A percentile compares a stretch with the other conserved stretches of the same genome.
Conservation (phyloP, 441 rosid species). For the Melastoma candidum region DNA sequence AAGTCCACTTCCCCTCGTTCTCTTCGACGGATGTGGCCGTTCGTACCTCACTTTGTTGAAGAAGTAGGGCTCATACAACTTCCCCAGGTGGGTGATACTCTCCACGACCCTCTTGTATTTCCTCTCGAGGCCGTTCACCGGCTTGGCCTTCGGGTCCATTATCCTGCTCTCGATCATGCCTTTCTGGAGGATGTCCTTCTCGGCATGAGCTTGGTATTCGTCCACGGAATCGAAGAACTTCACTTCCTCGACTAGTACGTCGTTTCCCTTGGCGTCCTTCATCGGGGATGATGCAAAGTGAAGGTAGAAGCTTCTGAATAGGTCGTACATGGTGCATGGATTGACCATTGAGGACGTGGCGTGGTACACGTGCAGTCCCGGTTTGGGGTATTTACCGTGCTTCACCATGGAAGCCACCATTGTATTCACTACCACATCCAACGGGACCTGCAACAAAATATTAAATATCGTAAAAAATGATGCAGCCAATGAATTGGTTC, state of each 20-base stretch:
- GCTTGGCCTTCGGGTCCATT: too few relatives aligned
- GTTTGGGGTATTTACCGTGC: conserved; percentile 4
- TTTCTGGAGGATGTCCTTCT: conserved; percentile 1
- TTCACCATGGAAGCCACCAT: conserved; percentile 12
- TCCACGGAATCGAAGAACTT: conserved; percentile 8
- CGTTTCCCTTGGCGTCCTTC: conserved; percentile 3
- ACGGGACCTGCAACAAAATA: conserved; percentile 15
- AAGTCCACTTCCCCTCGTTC: too few relatives aligned
- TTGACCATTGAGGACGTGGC: conserved; percentile 14
- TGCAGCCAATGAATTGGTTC: too few relatives aligned
- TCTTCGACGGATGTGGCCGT: too few relatives aligned
- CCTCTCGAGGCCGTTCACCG: too few relatives aligned
- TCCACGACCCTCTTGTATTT: neutral
- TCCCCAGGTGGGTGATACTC: conserved; percentile 3
- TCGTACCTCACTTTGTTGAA: conserved; percentile 16
- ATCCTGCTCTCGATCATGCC: neutral
- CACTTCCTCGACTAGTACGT: conserved; percentile 1
- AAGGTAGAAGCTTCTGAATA: conserved; percentile 1
- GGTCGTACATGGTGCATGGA: conserved; percentile 1
- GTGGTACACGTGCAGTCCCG: conserved; percentile 11
- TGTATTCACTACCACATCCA: conserved; percentile 16
- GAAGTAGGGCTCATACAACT: conserved; percentile 14
- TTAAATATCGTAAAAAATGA: too few relatives aligned
- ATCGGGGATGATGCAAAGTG: conserved; percentile 10
- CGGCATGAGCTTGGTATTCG: conserved; percentile 1